Evolutionary conservation across 495 filamentous ascomycete species (phyloP).

Genomic region (Rhizodiscina lignyota): DNA sequence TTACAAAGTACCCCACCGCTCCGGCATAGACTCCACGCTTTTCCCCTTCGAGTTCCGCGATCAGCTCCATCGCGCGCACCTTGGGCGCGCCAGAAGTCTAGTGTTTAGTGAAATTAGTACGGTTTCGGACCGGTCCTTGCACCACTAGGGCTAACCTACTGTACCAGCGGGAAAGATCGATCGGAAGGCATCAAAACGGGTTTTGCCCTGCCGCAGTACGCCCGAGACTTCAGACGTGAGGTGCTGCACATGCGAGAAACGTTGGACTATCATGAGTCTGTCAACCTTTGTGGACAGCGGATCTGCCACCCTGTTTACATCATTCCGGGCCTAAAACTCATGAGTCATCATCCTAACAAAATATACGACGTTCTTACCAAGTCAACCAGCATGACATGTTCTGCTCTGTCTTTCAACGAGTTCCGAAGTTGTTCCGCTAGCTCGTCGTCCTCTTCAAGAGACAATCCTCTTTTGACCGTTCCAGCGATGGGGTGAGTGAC

Average conservation of each 20-base stretch:
- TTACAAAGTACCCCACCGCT: slow-evolving; percentile 91
- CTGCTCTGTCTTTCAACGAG: slow-evolving; percentile 57
- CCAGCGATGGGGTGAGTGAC: slow-evolving; percentile 96
- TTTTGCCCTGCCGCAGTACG: slow-evolving; percentile 62
- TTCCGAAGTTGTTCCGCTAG: slow-evolving; percentile 63
- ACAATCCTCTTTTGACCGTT: slow-evolving; percentile 75
- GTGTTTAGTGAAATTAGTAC: too few species aligned
- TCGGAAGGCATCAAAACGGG: slow-evolving; percentile 87
- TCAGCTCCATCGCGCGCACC: slow-evolving; percentile 90
- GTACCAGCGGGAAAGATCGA: slow-evolving; percentile 1
- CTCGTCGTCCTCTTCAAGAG: slow-evolving; percentile 57
- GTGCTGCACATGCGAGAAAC: slow-evolving; percentile 94
- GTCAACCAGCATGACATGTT: slow-evolving; percentile 88
- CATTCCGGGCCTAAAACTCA: slow-evolving; percentile 94
- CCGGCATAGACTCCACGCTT: slow-evolving; percentile 92
- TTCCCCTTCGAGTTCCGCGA: slow-evolving; percentile 83
- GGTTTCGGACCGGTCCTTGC: too few species aligned
- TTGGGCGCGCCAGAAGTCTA: slow-evolving; percentile 91
- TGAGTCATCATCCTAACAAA: too few species aligned
- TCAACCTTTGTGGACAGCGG: slow-evolving; percentile 78
- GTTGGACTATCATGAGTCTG: slow-evolving; percentile 86
- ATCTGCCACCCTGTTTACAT: slow-evolving; percentile 91
- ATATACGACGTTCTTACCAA: too few species aligned
- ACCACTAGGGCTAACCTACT: too few species aligned
- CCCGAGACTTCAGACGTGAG: slow-evolving; percentile 90